phyloP scores from a whole-genome alignment of 164 flowering plant species.

The Akebia trifoliata region DNA sequence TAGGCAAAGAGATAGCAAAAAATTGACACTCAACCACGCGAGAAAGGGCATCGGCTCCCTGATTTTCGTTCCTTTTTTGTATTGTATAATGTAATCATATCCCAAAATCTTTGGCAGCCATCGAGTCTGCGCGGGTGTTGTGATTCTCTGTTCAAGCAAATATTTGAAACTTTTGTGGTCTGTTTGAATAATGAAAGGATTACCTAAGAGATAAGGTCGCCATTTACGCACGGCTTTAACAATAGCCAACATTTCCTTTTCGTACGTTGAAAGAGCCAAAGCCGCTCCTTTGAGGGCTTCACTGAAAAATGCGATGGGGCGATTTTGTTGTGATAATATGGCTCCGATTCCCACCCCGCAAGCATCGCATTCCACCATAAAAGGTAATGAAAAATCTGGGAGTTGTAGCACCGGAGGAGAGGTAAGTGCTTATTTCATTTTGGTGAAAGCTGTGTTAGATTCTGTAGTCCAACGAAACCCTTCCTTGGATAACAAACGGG shows the following conservation, averaged over 20 bases:
- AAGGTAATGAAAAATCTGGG: background rate
- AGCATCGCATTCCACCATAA: background rate
- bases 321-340: background rate
- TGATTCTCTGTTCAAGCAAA: slow-evolving; percentile 8
- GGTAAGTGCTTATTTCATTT: background rate
- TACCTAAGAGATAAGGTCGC: background rate
- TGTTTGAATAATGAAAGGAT: background rate
- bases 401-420: background rate
- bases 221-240: slow-evolving; percentile 3
- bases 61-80: slow-evolving; percentile 6
- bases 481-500: background rate
- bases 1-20: background rate
- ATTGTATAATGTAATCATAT: slow-evolving; percentile 3
- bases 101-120: slow-evolving; percentile 1
- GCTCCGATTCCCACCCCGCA: slow-evolving; percentile 2
- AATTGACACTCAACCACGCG: background rate
- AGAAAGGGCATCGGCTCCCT: slow-evolving; percentile 7
- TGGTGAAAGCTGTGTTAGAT: background rate
- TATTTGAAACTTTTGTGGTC: slow-evolving; percentile 14
- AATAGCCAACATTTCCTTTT: slow-evolving; percentile 9
- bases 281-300: background rate
- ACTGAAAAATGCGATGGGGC: background rate
- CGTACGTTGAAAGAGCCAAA: background rate
- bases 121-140: background rate
- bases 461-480: slow-evolving; percentile 2